Conservation (phyloP, 2,329 filamentous ascomycete species). For the Diaporthe vaccinii region DNA sequence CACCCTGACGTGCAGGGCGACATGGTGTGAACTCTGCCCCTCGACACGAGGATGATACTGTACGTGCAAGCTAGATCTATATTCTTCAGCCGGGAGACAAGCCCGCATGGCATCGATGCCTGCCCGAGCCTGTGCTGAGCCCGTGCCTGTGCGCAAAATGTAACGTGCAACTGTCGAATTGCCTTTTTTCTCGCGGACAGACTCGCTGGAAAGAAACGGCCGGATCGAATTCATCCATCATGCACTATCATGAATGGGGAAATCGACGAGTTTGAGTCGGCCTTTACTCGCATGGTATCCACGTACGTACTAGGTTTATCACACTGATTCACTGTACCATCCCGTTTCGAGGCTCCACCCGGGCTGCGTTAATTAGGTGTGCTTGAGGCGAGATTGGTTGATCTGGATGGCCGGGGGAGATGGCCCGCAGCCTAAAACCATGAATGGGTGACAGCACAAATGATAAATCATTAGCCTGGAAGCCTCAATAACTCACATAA, state of each 20-base stretch:
- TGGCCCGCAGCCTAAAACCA: slow-evolving; percentile 26
- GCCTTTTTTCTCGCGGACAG: not conserved
- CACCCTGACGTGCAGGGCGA: not conserved
- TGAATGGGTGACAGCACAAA: slow-evolving; percentile 2
- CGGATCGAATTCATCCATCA: slow-evolving; percentile 8
- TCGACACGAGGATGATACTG: not conserved
- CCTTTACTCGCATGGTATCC: slow-evolving; percentile 1
- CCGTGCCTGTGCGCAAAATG: not conserved
- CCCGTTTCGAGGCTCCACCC: slow-evolving; percentile 23
- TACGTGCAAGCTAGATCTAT: slow-evolving; percentile 4
- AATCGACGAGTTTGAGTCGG: not conserved
- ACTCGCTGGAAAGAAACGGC: not conserved
- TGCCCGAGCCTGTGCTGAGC: slow-evolving; percentile 1
- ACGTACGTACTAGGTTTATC: not conserved
- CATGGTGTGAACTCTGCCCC: slow-evolving; percentile 2
- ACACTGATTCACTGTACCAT: slow-evolving; percentile 19
- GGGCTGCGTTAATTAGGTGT: slow-evolving; percentile 4
- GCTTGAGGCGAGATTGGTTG: slow-evolving; percentile 20
- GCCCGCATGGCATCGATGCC: not conserved
- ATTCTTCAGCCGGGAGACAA: not conserved
- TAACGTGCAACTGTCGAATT: slow-evolving; percentile 20
- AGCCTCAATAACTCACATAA: not conserved
- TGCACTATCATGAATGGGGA: slow-evolving; percentile 18
- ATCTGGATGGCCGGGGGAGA: slow-evolving; percentile 14
- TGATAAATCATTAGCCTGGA: not conserved